Conservation (phyloP, 345 rosid genomes). For the Limnanthes douglasii region DNA sequence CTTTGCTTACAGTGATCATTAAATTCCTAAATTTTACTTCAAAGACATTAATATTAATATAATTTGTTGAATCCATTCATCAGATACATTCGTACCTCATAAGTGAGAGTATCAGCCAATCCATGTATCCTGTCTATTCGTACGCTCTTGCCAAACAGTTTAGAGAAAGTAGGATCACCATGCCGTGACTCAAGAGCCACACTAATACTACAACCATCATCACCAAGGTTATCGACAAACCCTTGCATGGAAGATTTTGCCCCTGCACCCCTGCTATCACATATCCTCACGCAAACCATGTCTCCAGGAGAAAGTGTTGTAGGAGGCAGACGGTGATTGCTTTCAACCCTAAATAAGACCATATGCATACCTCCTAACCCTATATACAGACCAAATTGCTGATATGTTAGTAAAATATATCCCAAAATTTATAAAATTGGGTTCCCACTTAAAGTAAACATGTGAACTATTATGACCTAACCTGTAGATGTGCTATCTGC, state of each 20-base stretch:
- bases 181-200: slow-evolving; percentile 91
- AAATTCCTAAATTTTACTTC: no score
- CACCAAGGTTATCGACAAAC: slow-evolving; percentile 83
- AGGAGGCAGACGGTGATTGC: slow-evolving; percentile 81
- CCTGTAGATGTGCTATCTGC: slow-evolving; percentile 87
- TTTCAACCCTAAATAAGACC: slow-evolving; percentile 72
- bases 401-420: slow-evolving; percentile 8
- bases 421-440: background rate
- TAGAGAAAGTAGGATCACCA: slow-evolving; percentile 95
- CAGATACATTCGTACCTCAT: no score
- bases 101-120: slow-evolving; percentile 86
- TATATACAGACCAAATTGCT: slow-evolving; percentile 15
- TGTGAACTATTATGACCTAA: slow-evolving; percentile 16
- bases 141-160: slow-evolving; percentile 76
- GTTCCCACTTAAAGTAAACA: no score
- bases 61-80: no score
- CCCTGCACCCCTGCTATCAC: slow-evolving; percentile 82
- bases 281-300: slow-evolving; percentile 88
- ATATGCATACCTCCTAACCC: slow-evolving; percentile 96
- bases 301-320: slow-evolving; percentile 94
- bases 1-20: no score
- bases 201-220: slow-evolving; percentile 90
- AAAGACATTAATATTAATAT: no score
- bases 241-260: slow-evolving; percentile 85
- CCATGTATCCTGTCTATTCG: slow-evolving; percentile 92